Base-by-base conservation (phyloP, 345 rosid genomes). In the Lenwebbia sp. region DNA sequence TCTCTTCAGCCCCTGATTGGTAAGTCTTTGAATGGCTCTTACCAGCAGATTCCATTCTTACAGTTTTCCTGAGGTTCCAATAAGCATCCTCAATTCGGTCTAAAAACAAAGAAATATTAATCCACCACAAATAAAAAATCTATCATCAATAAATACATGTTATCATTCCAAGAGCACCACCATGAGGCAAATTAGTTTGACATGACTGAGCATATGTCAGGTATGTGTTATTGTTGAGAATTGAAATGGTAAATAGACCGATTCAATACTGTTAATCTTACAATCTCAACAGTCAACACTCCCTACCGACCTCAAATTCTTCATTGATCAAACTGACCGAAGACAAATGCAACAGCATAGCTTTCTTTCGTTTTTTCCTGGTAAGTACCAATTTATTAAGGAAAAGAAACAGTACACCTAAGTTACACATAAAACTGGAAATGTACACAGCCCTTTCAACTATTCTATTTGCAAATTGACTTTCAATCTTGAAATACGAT, bases 21-120 rank as follows among this genome's bases (percentile, higher is more conserved):
- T 91, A 82, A 85, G 86, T 85, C 49, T 90, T 91, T 84, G 82
- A 84, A 84, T 54, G 49, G 40, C 60, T 82, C 86, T 90, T 92
- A 57, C 84, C 86, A 86, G 82, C 57, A 86, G 85, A 75, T 84
- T 90, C 91, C 86, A 50, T 85, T 89, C 90, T 95, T 85, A 28
- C 88, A 87, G 88, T 60, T 85, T 92, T 96, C 89, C 96, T 92
- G 74, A 96, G 93, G 88, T 90, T 88, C 98, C 99, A 94, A 82
- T 88, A 49, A 11, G 99, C 99, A 91, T 94, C 95, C 83, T 89
- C 92, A 88, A 97, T 86, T 88, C 94, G 92, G 78, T 89, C 98
- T 96, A 87, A 74, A 87, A 75, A 85, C 54, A 86, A 85, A 83
- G 85, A 44, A 55, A 30, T 60, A 25, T 83, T 85, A 54, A 37